Evolutionary conservation across 2,329 filamentous ascomycete species (phyloP).

Genomic region (Epichloe sibirici): DNA sequence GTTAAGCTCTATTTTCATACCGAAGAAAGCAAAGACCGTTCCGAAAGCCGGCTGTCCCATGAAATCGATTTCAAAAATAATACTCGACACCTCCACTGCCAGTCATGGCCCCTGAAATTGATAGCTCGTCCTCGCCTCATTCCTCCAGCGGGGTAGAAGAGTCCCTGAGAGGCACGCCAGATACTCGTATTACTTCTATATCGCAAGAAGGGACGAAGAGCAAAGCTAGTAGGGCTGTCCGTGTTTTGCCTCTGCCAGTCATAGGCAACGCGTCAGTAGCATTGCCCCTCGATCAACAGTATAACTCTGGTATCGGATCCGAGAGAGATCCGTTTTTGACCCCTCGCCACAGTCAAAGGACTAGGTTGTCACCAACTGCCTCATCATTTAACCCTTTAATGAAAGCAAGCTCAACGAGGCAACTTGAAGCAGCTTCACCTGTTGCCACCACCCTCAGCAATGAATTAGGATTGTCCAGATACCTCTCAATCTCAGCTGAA

Average conservation of each 20-base stretch:
- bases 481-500: constrained; percentile 27
- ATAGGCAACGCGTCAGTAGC: constrained; percentile 9
- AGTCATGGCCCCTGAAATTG: constrained; percentile 15
- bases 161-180: constrained; percentile 51
- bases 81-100: neutral
- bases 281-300: constrained; percentile 15
- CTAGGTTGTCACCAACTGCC: constrained; percentile 51
- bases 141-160: constrained; percentile 40
- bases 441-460: constrained; percentile 30
- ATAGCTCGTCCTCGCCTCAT: constrained; percentile 36
- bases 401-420: constrained; percentile 8
- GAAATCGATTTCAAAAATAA: neutral
- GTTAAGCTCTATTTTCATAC: neutral
- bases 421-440: constrained; percentile 12
- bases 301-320: constrained; percentile 11
- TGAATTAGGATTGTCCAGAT: constrained; percentile 33
- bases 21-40: neutral
- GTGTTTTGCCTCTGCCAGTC: constrained; percentile 16
- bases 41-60: neutral
- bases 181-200: constrained; percentile 50
- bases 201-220: constrained; percentile 44
- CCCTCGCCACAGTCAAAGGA: constrained; percentile 17
- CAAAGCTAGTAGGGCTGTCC: constrained; percentile 23
- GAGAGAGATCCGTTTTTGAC: constrained; percentile 46
- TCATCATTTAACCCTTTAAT: constrained; percentile 43